Evolutionary conservation across 768 basidiomycete genomes (phyloP), one percentile per base, ranked within the genome.

Genomic region (Artomyces pyxidatus): DNA sequence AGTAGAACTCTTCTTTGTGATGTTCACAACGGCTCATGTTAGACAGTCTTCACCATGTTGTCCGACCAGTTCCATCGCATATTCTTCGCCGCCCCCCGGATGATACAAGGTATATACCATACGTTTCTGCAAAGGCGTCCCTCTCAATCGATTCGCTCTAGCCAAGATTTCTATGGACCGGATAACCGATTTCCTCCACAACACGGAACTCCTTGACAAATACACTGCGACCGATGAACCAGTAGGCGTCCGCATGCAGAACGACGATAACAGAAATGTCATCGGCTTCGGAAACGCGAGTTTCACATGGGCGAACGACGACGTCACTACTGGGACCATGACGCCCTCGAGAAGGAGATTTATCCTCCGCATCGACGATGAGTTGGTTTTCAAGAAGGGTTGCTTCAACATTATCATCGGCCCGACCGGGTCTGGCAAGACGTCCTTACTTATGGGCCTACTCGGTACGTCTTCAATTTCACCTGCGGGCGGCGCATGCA

Each of bases 401-500:
- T 56, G 65, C 49, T 70, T 81, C 46, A 83, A 83, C 52, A 64
- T 81, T 42, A 72, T 83, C 9, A 65, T 82, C 32, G 81, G 82
- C 0, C 75, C 78, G 9, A 81, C 80, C 40, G 71, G 71, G 2
- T 64, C 66, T 4, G 83, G 81, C 5, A 85, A 83, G 63, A 83
- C 83, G 0, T 80, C 78, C 0, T 58, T 83, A 27, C 66, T 83
- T n/a, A 81, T 84, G 79, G 81, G 81, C 1, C 62, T 82, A 32
- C 69, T 81, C 9, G 73, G 66, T 71, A 23, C 38, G 14, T 4
- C n/a, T n/a, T n/a, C n/a, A n/a, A n/a, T n/a, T n/a, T n/a, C n/a
- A 16, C 8, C 2, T 29, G 49, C 22, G 21, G 7, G 16, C 21
- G 2, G 19, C 45, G 6, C 22, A 17, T 41, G 40, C 23, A 19